These are phyloP conservation scores for Xylaria sp. DNA, from an alignment of 2,329 filamentous ascomycete species.

Conservation along the genomic window DNA sequence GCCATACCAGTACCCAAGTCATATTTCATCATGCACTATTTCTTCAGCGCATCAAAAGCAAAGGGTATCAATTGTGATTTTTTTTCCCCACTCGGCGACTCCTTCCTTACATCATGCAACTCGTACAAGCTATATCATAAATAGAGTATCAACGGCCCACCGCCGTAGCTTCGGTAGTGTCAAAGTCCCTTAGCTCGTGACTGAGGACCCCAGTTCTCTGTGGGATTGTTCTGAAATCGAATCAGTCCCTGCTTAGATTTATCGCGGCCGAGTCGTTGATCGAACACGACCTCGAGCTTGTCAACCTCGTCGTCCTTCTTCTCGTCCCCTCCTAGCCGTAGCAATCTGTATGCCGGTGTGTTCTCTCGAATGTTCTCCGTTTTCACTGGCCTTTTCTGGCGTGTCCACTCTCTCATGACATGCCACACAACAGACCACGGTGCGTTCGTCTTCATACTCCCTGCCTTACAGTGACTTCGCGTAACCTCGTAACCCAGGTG, in stretches of 20 bases:
- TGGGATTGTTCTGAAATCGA: slow-evolving; percentile 87
- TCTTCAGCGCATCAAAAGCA: slow-evolving; percentile 20
- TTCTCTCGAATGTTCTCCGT: slow-evolving; percentile 70
- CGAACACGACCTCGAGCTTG: slow-evolving; percentile 64
- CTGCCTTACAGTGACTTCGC: slow-evolving; percentile 86
- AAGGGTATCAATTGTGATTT: slow-evolving; percentile 40
- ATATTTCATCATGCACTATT: background rate
- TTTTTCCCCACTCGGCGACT: slow-evolving; percentile 6
- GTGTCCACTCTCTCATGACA: slow-evolving; percentile 88
- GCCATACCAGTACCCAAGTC: background rate
- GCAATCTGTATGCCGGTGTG: slow-evolving; percentile 74
- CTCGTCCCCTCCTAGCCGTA: slow-evolving; percentile 53
- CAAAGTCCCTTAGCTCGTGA: slow-evolving; percentile 61
- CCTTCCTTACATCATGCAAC: slow-evolving; percentile 5
- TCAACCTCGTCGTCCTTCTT: slow-evolving; percentile 37
- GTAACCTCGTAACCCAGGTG: slow-evolving; percentile 82
- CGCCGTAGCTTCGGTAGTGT: slow-evolving; percentile 40
- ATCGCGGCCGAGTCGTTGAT: slow-evolving; percentile 78
- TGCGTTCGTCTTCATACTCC: slow-evolving; percentile 92
- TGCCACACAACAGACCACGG: slow-evolving; percentile 92
- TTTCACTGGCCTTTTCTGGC: slow-evolving; percentile 80
- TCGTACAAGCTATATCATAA: slow-evolving; percentile 1
- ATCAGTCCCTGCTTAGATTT: slow-evolving; percentile 71
- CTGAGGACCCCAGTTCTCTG: slow-evolving; percentile 94
- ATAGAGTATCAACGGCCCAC: background rate